These are phyloP conservation scores for Carpinus viminea DNA, from an alignment of 306 rosid genomes.

Conservation along the genomic window DNA sequence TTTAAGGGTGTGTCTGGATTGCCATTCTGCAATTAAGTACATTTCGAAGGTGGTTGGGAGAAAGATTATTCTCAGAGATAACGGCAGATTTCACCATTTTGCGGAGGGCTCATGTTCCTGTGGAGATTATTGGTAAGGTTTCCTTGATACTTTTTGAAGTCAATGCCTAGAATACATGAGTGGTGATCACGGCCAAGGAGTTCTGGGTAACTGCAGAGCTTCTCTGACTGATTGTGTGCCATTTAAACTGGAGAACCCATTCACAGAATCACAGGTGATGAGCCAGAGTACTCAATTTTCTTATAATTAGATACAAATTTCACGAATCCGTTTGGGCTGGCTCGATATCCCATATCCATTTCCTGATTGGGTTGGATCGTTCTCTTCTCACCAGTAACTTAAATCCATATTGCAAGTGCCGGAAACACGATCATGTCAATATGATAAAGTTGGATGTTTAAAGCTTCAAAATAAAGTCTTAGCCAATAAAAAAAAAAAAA, in stretches of 20 bases:
- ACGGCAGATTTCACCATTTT: conserved; percentile 59
- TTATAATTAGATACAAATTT: not conserved
- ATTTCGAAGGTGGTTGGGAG: conserved; percentile 51
- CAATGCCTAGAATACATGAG: not conserved
- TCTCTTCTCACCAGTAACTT: too few species aligned
- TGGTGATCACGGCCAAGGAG: not conserved
- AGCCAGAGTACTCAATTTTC: not conserved
- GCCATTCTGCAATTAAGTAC: conserved; percentile 53
- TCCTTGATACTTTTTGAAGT: conserved; percentile 7
- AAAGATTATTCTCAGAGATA: conserved; percentile 49
- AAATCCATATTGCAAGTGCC: too few species aligned
- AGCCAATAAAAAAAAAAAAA: too few species aligned
- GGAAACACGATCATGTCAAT: too few species aligned
- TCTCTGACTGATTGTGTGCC: not conserved
- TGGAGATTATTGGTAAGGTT: conserved; percentile 56
- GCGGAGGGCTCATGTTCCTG: conserved; percentile 47
- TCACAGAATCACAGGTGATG: not conserved
- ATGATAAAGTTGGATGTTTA: too few species aligned
- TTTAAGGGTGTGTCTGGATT: conserved; percentile 52
- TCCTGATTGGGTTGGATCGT: too few species aligned
- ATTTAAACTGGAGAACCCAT: not conserved
- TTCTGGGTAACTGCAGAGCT: not conserved
- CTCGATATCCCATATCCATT: too few species aligned
- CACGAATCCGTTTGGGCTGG: too few species aligned
- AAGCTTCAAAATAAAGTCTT: too few species aligned